phyloP scores from a whole-genome alignment of 2,329 filamentous ascomycete genomes.

The Trichophyton benhamiae region DNA sequence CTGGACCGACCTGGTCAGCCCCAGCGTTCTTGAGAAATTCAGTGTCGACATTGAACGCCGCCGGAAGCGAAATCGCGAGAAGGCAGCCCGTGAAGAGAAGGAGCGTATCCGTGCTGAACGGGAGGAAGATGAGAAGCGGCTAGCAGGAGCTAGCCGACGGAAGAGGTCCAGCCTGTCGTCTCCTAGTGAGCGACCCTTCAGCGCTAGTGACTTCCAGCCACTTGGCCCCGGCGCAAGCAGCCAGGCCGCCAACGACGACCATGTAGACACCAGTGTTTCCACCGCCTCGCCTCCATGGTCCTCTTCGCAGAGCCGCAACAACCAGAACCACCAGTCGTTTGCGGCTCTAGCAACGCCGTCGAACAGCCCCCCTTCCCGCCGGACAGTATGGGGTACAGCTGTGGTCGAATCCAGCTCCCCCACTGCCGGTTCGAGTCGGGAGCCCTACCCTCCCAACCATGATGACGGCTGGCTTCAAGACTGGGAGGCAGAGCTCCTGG shows the following conservation, averaged over 20 bases:
- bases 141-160: conserved; percentile 52
- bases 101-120: conserved; percentile 72
- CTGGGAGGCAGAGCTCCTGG: conserved; percentile 60
- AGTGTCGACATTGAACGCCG: conserved; percentile 59
- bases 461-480: conserved; percentile 82
- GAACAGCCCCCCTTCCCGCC: conserved; percentile 61
- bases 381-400: conserved; percentile 88
- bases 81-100: conserved; percentile 74
- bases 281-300: conserved; percentile 33
- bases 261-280: conserved; percentile 22
- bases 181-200: conserved; percentile 37
- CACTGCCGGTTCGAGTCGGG: conserved; percentile 20
- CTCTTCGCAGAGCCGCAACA: conserved; percentile 22
- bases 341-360: conserved; percentile 59
- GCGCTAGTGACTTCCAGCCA: conserved; percentile 53
- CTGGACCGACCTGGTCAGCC: conserved; percentile 77
- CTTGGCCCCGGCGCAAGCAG: conserved; percentile 28
- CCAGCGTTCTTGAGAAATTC: conserved; percentile 64
- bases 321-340: conserved; percentile 32
- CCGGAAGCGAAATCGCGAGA: conserved; percentile 66
- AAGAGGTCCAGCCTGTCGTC: conserved; percentile 41
- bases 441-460: conserved; percentile 13
- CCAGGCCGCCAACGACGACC: conserved; percentile 16
- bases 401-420: conserved; percentile 49
- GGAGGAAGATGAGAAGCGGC: conserved; percentile 56